These are phyloP conservation scores for Senna tora DNA, from an alignment of 306 rosid genomes.

Conservation along the genomic window DNA sequence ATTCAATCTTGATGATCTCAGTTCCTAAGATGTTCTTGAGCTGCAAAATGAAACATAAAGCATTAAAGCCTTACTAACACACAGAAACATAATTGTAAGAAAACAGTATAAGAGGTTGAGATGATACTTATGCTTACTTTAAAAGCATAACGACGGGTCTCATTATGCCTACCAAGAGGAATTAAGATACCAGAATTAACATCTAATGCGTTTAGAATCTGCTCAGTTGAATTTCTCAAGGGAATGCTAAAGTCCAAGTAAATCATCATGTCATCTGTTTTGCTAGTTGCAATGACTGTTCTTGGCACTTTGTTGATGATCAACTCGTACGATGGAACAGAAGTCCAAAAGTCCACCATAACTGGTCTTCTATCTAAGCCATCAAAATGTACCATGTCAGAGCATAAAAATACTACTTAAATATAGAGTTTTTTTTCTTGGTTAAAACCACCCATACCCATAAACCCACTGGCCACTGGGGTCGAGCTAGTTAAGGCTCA, in stretches of 20 bases:
- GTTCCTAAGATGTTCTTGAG: constrained; percentile 52
- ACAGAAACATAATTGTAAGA: constrained; percentile 2
- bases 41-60: constrained; percentile 40
- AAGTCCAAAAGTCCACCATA: constrained; percentile 66
- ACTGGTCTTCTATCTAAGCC: constrained; percentile 68
- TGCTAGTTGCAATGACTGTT: constrained; percentile 64
- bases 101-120: not conserved
- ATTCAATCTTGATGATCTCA: constrained; percentile 49
- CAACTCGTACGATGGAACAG: constrained; percentile 68
- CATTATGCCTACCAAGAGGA: constrained; percentile 46
- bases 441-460: too few relatives aligned
- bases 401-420: constrained; percentile 3
- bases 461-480: too few relatives aligned
- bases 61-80: constrained; percentile 8
- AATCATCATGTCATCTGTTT: constrained; percentile 54
- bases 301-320: constrained; percentile 59
- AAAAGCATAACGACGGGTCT: constrained; percentile 53
- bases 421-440: too few relatives aligned
- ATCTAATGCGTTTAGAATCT: constrained; percentile 51
- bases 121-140: constrained; percentile 45
- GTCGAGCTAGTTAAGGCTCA: too few relatives aligned
- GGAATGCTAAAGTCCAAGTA: constrained; percentile 68
- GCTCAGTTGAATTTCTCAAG: constrained; percentile 56
- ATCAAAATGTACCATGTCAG: constrained; percentile 24
- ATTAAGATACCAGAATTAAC: constrained; percentile 51